Percentiles rank a stretch among this genome's conserved stretches.
phyloP scores from a whole-genome alignment of 192 early-diverging fungal species.

The Coemansia sp. region DNA sequence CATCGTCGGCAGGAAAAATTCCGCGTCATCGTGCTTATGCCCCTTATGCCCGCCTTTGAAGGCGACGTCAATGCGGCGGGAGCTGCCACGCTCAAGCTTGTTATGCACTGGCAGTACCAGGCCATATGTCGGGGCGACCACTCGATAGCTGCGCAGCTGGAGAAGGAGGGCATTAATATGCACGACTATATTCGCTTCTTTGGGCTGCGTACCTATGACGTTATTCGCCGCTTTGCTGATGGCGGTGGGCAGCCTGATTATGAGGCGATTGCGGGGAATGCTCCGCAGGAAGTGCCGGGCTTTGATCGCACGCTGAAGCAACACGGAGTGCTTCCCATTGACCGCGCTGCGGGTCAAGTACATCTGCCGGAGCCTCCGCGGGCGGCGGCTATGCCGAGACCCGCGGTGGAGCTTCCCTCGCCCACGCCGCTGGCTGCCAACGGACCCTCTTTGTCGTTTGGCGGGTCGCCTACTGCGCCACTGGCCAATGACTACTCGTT shows the following conservation, averaged over 20 bases:
- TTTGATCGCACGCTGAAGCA: conserved; percentile 28
- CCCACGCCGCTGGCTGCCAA: conserved; percentile 4
- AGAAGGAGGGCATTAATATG: conserved; percentile 58
- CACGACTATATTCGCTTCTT: conserved; percentile 71
- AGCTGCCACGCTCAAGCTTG: conserved; percentile 68
- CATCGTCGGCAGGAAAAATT: conserved; percentile 69
- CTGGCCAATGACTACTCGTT: conserved; percentile 36
- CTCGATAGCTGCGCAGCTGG: conserved; percentile 64
- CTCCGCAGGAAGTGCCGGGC: conserved; percentile 38
- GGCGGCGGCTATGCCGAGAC: background rate
- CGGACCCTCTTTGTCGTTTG: conserved; percentile 30
- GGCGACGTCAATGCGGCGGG: conserved; percentile 75
- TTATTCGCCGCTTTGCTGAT: conserved; percentile 56
- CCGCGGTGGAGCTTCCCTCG: background rate
- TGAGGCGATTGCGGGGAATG: conserved; percentile 30
- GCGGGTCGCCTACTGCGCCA: background rate
- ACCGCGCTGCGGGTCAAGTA: conserved; percentile 9
- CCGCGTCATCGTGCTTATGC: conserved; percentile 77
- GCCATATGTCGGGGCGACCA: conserved; percentile 74
- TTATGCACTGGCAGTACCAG: conserved; percentile 81
- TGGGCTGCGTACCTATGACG: conserved; percentile 73
- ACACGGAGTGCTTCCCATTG: conserved; percentile 32
- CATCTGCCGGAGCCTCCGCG: background rate
- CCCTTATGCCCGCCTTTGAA: conserved; percentile 81
- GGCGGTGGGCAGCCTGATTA: conserved; percentile 31